phyloP scores from a whole-genome alignment of 2,329 filamentous ascomycete genomes.

The Rutstroemia sp. region DNA sequence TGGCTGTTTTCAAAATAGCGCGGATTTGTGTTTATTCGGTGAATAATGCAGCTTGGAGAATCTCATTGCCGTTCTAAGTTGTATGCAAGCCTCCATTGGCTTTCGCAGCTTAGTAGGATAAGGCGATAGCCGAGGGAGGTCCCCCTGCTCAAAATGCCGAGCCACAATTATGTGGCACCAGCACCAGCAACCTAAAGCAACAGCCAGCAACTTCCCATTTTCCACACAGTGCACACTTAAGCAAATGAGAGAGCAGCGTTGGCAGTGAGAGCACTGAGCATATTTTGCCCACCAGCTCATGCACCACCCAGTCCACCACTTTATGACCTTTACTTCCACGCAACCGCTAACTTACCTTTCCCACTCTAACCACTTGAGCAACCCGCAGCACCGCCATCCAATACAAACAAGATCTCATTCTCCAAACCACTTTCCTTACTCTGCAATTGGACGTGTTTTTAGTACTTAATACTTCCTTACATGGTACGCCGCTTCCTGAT shows the following conservation, averaged over 20 bases:
- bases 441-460: not conserved
- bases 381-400: too few species aligned
- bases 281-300: conserved; percentile 6
- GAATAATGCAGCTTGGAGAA: not conserved
- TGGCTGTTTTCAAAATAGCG: not conserved
- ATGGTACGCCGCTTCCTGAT: not conserved
- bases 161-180: not conserved
- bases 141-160: too few species aligned
- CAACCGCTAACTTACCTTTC: not conserved
- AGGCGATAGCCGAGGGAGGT: too few species aligned
- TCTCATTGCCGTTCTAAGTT: not conserved
- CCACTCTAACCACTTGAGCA: too few species aligned
- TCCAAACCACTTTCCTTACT: too few species aligned
- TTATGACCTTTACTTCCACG: not conserved
- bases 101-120: too few species aligned
- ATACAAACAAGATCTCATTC: too few species aligned
- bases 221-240: too few species aligned
- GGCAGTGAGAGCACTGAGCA: not conserved
- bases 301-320: not conserved
- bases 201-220: not conserved
- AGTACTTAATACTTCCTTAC: not conserved
- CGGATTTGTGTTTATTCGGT: not conserved
- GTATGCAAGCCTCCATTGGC: not conserved
- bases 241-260: too few species aligned
- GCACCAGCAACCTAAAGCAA: not conserved